Base-by-base conservation (phyloP, 2,329 filamentous ascomycete species). In the Ophiostoma tasmaniense region DNA sequence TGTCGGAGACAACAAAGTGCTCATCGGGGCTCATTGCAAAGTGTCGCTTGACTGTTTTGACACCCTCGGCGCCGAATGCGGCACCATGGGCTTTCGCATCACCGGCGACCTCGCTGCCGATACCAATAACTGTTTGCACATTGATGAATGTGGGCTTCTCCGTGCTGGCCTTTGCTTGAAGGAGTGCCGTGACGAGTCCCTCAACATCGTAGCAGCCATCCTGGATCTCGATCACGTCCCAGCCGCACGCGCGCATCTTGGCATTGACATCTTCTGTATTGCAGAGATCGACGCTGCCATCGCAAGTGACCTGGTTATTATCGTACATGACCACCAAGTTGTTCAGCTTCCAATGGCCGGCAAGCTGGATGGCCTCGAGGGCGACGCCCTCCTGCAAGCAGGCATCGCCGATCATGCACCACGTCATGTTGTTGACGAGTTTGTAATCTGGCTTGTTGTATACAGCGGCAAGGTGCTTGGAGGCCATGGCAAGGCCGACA, bases 261-360 rank as follows among this genome's bases (percentile, higher is more conserved):
- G 78, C 75, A 13, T 68, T 68, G 62, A 68, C 35, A n/a, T 68
- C 45, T 30, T 68, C 67, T 5, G 80, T 84, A 71, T 84, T 85
- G 7, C 78, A 79, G 14, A 82, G 77, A 74, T 86, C 83, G 2
- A 86, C 80, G 1, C 80, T 81, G 1, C 85, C 85, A 69, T 87
- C 85, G 73, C 85, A 87, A 5, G 84, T 87, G 65, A 87, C 78
- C 73, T 85, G 82, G 74, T 87, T 87, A 75, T 88, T 87, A 72
- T 87, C 85, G 72, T 87, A 87, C 64, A 87, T 82, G 33, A 87
- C 76, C 3, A 81, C 81, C 1, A 88, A 76, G 74, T 87, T 87
- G 76, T 84, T 82, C 11, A 88, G 77, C 71, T 79, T 80, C 75
- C 81, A 80, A 74, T 87, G 84, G 0, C 85, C 85, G 6, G 85